Evolutionary conservation across 2,329 filamentous ascomycete species (phyloP), one percentile per base, ranked within the genome.

Genomic region (Beauveria australis): DNA sequence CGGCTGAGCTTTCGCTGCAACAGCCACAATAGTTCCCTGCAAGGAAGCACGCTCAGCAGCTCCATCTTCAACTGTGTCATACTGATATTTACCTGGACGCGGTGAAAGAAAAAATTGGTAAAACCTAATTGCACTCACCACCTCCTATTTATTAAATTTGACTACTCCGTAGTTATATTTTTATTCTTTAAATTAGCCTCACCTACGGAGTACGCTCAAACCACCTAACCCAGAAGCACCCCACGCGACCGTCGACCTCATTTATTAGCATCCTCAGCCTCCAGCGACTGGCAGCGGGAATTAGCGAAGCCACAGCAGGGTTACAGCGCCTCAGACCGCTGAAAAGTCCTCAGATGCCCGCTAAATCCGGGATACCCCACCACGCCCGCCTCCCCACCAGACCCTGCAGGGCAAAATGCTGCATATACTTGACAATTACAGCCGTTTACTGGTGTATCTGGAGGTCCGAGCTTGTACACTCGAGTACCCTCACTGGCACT

Each of bases 331-430:
- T 49, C 33, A 51, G 46, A 58, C 46, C 46, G 55, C 55, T 43
- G 30, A 41, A 41, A 41, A 9, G 19, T 6, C n/a, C 53, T 18
- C 53, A n/a, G 33, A 44, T 55, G 26, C 24, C 26, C 46, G 44
- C 54, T 43, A 51, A 30, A 47, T 3, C 55, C 47, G 47, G 30
- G 14, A 37, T 30, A 58, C 55, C 55, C 55, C 55, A 58, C 55
- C 54, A 33, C 30, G 30, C 30, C 12, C 12, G 12, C 33, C 33
- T 57, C 54, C 43, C 53, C 53, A 40, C 44, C 30, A 49, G 33
- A 51, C 55, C 55, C 30, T 58, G 55, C 55, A 51, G 30, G 30
- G 18, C 55, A 33, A 14, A 22, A 19, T 28, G 44, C 19, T 10
- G 41, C 22, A 22, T 22, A 19, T 56, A 55, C 53, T 12, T 46